Conservation (phyloP, 768 basidiomycete species). For the Pleurotus citrinopileatus region DNA sequence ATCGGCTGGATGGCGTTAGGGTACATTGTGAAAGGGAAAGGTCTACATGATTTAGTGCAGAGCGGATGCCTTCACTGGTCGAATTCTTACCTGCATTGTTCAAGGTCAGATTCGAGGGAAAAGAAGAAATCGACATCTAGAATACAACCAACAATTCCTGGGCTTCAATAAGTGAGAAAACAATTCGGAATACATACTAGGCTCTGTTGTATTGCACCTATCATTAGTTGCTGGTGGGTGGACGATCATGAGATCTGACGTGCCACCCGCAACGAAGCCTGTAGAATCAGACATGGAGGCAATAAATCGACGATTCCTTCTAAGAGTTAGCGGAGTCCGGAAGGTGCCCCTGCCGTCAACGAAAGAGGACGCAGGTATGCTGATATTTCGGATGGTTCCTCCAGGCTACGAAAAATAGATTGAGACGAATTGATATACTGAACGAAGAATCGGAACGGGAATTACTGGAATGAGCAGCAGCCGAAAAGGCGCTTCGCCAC, state of each 20-base stretch:
- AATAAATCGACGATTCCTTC: conserved; percentile 38
- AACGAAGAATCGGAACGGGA: conserved; percentile 13
- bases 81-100: conserved; percentile 56
- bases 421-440: conserved; percentile 1
- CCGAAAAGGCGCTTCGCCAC: conserved; percentile 55
- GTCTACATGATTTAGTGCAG: conserved; percentile 25
- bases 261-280: conserved; percentile 67
- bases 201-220: conserved; percentile 48
- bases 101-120: conserved; percentile 44
- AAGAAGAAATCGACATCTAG: conserved; percentile 44
- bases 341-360: conserved; percentile 53
- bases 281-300: conserved; percentile 72
- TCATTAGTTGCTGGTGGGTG: conserved; percentile 38
- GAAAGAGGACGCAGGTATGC: conserved; percentile 53
- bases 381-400: conserved; percentile 48
- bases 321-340: conserved; percentile 41
- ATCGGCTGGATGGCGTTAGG: conserved; percentile 47
- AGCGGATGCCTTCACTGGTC: conserved; percentile 8
- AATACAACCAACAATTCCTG: background rate
- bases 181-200: conserved; percentile 24
- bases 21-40: conserved; percentile 46
- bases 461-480: conserved; percentile 51
- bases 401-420: conserved; percentile 39
- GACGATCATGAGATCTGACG: conserved; percentile 44
- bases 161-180: background rate